Evolutionary conservation across 345 rosid genomes (phyloP).

Genomic region (Salix viminalis): DNA sequence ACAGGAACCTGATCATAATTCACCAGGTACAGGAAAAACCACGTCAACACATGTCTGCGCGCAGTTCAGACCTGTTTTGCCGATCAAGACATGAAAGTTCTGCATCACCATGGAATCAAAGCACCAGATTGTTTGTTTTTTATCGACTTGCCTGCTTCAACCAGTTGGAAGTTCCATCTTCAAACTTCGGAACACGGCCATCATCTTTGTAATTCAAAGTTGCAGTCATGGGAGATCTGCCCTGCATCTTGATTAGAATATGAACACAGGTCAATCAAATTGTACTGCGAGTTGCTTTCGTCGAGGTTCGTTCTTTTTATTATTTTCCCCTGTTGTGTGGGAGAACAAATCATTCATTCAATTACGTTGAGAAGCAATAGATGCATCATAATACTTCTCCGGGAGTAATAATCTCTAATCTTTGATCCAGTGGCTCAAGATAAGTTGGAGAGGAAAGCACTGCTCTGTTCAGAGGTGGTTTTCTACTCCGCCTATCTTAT

Average conservation of each 20-base stretch:
- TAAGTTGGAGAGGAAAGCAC: neutral
- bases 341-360: neutral
- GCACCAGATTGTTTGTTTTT: neutral
- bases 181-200: conserved; percentile 2
- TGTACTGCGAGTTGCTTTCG: neutral
- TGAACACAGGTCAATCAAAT: neutral
- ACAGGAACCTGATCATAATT: neutral
- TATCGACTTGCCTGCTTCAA: neutral
- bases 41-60: neutral
- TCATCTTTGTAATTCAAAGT: conserved; percentile 1
- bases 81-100: neutral
- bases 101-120: neutral
- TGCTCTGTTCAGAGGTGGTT: neutral
- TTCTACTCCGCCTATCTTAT: too few species aligned
- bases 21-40: neutral
- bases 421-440: neutral
- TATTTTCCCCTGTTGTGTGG: neutral
- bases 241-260: neutral
- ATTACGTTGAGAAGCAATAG: neutral
- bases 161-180: neutral
- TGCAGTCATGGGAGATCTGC: neutral
- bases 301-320: neutral
- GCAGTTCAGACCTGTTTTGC: neutral
- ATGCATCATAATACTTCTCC: neutral
- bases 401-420: neutral